Percentiles rank a stretch among this genome's conserved stretches.
Evolutionary conservation across 345 rosid species (phyloP).

Genomic region (Litchi chinensis): DNA sequence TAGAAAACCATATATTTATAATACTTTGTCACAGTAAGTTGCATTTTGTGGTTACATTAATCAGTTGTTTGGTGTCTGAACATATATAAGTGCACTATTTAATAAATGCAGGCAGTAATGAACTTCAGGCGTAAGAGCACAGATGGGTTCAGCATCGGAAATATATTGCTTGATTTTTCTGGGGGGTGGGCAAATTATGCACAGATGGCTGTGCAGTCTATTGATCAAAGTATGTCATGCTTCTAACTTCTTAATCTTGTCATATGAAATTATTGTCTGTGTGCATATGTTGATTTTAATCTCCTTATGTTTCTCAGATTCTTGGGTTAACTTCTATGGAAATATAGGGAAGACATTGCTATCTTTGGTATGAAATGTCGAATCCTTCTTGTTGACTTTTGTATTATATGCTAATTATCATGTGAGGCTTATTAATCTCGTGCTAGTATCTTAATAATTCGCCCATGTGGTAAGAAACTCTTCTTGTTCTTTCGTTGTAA

Average conservation of each 20-base stretch:
- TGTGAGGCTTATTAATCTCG: not conserved
- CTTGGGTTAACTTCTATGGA: conserved; percentile 97
- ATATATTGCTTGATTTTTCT: conserved; percentile 78
- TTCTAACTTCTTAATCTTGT: conserved; percentile 12
- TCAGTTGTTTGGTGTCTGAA: conserved; percentile 2
- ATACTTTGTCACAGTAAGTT: not conserved
- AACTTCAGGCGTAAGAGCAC: conserved; percentile 87
- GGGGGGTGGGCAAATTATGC: conserved; percentile 74
- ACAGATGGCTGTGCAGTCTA: conserved; percentile 78
- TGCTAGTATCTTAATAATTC: not conserved
- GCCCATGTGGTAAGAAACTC: not conserved
- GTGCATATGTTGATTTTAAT: conserved; percentile 13
- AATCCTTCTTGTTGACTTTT: not conserved
- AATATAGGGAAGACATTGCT: conserved; percentile 87
- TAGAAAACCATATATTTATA: not conserved
- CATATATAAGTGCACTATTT: not conserved
- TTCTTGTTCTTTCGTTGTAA: not conserved
- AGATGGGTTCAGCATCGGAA: conserved; percentile 88
- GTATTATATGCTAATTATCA: not conserved
- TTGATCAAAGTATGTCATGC: conserved; percentile 68
- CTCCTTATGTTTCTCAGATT: conserved; percentile 49
- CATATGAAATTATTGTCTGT: conserved; percentile 4
- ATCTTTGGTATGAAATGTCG: conserved; percentile 58
- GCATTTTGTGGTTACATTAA: not conserved
- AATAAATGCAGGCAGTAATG: conserved; percentile 63